These are phyloP conservation scores for Plasmodium berghei DNA, from an alignment of 169 alveolate species.

Conservation along the genomic window DNA sequence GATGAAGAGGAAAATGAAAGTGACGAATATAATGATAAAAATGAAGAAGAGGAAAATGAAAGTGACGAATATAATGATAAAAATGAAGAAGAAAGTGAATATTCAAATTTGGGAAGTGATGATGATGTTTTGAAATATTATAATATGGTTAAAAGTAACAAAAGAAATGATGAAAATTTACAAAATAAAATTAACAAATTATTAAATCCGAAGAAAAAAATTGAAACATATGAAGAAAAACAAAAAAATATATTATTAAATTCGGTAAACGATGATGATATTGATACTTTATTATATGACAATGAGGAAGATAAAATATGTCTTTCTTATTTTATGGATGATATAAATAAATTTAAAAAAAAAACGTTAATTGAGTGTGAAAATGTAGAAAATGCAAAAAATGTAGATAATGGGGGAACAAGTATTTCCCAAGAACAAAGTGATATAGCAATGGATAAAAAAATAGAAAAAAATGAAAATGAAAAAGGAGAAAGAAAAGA, in stretches of 20 bases:
- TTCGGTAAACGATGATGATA: constrained; percentile 39
- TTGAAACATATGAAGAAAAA: constrained; percentile 57
- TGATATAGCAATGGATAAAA: too few relatives aligned
- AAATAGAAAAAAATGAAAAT: not conserved
- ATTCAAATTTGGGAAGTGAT: not conserved
- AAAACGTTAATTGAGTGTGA: not conserved
- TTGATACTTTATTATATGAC: constrained; percentile 18
- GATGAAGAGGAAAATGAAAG: not conserved
- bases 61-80: not conserved
- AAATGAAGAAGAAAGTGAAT: not conserved
- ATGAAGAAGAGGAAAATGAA: not conserved
- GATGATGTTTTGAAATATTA: constrained; percentile 74
- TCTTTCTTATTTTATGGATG: constrained; percentile 16
- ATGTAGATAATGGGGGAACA: not conserved
- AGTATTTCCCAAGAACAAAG: too few relatives aligned
- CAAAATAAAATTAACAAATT: constrained; percentile 49
- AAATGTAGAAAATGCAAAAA: not conserved
- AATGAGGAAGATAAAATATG: not conserved
- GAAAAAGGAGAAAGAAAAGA: not conserved
- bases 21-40: not conserved
- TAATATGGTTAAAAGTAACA: constrained; percentile 30
- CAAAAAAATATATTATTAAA: constrained; percentile 20
- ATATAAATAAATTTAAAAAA: constrained; percentile 33
- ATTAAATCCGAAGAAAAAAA: constrained; percentile 22
- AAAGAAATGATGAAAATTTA: constrained; percentile 26